Evolutionary conservation across 352 stramenopile genomes (phyloP).

Genomic region (Vaucheria bursata): DNA sequence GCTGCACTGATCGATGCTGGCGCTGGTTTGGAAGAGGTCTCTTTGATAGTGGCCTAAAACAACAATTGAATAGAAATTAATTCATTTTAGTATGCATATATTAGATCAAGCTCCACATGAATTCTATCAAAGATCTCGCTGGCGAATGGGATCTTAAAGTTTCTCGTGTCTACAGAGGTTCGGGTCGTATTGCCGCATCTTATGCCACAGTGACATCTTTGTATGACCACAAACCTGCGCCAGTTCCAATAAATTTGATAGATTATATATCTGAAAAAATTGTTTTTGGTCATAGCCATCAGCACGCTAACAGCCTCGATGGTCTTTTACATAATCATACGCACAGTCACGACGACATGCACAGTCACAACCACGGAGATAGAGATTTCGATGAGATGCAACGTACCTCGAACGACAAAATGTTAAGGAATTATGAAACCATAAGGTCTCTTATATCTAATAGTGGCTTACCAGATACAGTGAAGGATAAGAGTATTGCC

Average conservation of each 20-base stretch:
- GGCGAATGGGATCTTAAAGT: conserved; percentile 31
- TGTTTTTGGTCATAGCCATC: too few species aligned
- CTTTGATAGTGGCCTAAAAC: conserved; percentile 16
- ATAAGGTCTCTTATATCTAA: conserved; percentile 72
- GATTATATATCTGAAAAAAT: too few species aligned
- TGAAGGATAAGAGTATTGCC: conserved; percentile 72
- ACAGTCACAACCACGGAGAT: conserved; percentile 52
- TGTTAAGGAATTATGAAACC: conserved; percentile 73
- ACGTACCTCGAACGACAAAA: neutral
- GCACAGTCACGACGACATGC: conserved; percentile 50
- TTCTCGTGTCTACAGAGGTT: neutral
- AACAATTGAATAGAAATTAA: conserved; percentile 8
- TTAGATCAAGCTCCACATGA: conserved; percentile 10
- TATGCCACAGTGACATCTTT: conserved; percentile 36
- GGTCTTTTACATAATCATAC: conserved; percentile 52
- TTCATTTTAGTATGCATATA: too few species aligned
- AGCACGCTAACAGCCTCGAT: conserved; percentile 33
- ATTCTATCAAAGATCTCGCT: conserved; percentile 19
- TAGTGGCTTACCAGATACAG: conserved; percentile 66
- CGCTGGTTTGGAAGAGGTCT: conserved; percentile 54
- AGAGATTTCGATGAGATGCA: conserved; percentile 30
- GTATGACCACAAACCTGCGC: conserved; percentile 27
- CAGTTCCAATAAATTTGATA: too few species aligned
- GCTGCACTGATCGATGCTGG: conserved; percentile 72
- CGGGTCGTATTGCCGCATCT: conserved; percentile 35